Percentiles rank a stretch among this genome's conserved stretches.
phyloP scores from a whole-genome alignment of 2,329 filamentous ascomycete genomes.

The Laburnicola sp. region DNA sequence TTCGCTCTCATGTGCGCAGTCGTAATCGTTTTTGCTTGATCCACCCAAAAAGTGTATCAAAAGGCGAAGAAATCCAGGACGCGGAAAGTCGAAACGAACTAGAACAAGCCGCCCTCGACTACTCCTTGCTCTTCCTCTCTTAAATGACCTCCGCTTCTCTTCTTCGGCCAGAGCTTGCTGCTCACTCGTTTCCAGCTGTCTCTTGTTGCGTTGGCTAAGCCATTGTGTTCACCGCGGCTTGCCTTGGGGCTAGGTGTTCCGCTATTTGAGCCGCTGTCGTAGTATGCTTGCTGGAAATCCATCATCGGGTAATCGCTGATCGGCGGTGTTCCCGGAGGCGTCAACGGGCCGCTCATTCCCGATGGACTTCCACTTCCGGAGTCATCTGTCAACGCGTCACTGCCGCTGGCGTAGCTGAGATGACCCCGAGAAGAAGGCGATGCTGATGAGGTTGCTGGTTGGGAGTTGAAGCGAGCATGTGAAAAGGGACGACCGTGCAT shows the following conservation, averaged over 20 bases:
- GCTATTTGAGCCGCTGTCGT: constrained; percentile 37
- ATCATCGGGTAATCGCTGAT: constrained; percentile 57
- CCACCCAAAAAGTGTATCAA: constrained; percentile 9
- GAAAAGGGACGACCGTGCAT: constrained; percentile 42
- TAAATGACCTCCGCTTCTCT: constrained; percentile 42
- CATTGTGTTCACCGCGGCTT: constrained; percentile 44
- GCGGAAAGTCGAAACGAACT: constrained; percentile 6
- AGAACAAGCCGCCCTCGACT: constrained; percentile 43
- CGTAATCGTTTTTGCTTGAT: constrained; percentile 36
- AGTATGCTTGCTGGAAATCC: constrained; percentile 42
- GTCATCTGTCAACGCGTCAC: constrained; percentile 62
- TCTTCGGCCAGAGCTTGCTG: constrained; percentile 48
- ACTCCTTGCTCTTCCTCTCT: constrained; percentile 43
- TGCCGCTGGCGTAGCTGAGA: constrained; percentile 48
- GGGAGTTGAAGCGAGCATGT: constrained; percentile 44
- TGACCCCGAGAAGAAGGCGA: constrained; percentile 32
- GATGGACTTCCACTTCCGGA: constrained; percentile 57
- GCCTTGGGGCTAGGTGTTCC: constrained; percentile 44
- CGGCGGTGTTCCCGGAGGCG: constrained; percentile 76
- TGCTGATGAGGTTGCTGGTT: constrained; percentile 38
- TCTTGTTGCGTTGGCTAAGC: constrained; percentile 40
- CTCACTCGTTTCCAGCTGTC: constrained; percentile 48
- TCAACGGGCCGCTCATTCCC: constrained; percentile 66
- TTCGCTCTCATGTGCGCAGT: constrained; percentile 38
- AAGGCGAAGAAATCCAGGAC: constrained; percentile 2